Evolutionary conservation across 2,329 filamentous ascomycete species (phyloP).

Genomic region (Dactylellina leptospora): DNA sequence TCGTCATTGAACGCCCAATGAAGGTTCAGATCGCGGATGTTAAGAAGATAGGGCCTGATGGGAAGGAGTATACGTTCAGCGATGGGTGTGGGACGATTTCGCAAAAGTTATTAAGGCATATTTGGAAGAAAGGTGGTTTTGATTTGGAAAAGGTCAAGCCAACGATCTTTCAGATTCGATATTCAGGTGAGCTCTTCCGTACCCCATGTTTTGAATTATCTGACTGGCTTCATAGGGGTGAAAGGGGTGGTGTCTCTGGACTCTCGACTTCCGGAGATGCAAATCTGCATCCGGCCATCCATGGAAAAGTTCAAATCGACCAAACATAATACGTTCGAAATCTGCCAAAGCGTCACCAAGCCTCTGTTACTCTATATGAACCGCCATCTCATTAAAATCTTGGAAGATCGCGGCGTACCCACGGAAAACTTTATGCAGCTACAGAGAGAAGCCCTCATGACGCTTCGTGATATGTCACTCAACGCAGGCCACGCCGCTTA

Average conservation of each 20-base stretch:
- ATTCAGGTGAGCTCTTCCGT: conserved; percentile 64
- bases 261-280: conserved; percentile 66
- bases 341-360: conserved; percentile 74
- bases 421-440: conserved; percentile 70
- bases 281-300: conserved; percentile 72
- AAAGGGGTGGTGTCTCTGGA: conserved; percentile 84
- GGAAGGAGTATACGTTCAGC: conserved; percentile 71
- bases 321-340: conserved; percentile 69
- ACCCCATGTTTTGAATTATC: not conserved
- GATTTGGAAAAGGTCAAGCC: conserved; percentile 65
- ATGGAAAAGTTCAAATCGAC: conserved; percentile 80
- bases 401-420: conserved; percentile 77
- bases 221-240: conserved; percentile 62
- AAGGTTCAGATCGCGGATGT: conserved; percentile 65
- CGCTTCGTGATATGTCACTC: conserved; percentile 69
- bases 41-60: conserved; percentile 60
- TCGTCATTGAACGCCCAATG: conserved; percentile 59
- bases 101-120: conserved; percentile 66
- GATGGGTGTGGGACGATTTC: conserved; percentile 84
- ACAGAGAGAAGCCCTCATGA: conserved; percentile 70
- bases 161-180: conserved; percentile 78
- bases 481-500: conserved; percentile 70
- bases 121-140: conserved; percentile 64
- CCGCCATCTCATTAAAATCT: conserved; percentile 81
- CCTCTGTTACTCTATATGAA: conserved; percentile 78